A percentile compares a stretch with the other conserved stretches of the same genome.
Evolutionary conservation across 345 rosid species (phyloP).

Genomic region (Psidium guajava): DNA sequence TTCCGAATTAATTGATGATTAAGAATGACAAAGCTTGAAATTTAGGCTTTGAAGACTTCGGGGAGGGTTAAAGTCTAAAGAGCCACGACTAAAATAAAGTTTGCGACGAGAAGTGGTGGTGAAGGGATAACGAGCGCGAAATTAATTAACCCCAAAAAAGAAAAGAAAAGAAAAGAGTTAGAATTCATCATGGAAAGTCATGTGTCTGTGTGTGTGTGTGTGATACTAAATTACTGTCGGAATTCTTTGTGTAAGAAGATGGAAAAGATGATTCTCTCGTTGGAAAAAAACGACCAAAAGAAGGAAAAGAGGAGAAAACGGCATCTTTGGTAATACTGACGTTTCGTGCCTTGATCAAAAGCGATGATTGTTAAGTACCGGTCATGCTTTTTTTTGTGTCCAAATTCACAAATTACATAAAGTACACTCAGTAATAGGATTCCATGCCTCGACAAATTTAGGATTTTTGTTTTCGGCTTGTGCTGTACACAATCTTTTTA

Average conservation of each 20-base stretch:
- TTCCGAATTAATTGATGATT: not conserved
- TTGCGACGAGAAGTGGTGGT: not conserved
- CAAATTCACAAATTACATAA: not conserved
- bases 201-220: no score
- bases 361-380: not conserved
- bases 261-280: not conserved
- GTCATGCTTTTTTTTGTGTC: not conserved
- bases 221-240: not conserved
- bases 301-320: not conserved
- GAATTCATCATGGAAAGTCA: not conserved
- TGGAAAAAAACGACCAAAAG: not conserved
- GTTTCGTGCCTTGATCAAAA: not conserved
- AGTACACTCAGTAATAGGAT: not conserved
- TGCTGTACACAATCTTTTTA: accelerated
- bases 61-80: slow-evolving; percentile 33
- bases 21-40: not conserved
- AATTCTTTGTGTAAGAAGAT: not conserved
- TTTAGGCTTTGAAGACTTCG: slow-evolving; percentile 18
- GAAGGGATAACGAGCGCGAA: not conserved
- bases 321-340: not conserved
- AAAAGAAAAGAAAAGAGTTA: not conserved
- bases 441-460: not conserved
- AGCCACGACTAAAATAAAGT: not conserved
- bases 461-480: not conserved
- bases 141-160: not conserved